A percentile compares a stretch with the other conserved stretches of the same genome.
These are phyloP conservation scores for Phytophthora boehmeriae DNA, from an alignment of 352 stramenopile genomes.

Conservation along the genomic window DNA sequence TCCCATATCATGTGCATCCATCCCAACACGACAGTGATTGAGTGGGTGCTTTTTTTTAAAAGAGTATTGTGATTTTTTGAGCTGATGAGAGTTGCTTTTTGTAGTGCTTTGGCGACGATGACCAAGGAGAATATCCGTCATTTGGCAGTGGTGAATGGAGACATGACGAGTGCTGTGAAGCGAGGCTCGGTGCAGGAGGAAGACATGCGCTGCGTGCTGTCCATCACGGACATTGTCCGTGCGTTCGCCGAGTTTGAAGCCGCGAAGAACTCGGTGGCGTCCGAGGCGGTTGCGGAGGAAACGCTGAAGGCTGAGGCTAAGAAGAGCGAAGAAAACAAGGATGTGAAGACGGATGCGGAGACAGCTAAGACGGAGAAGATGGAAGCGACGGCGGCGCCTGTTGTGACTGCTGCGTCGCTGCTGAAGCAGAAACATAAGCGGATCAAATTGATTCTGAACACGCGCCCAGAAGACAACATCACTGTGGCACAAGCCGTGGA, in stretches of 20 bases:
- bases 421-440: slow-evolving; percentile 88
- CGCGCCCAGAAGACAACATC: slow-evolving; percentile 77
- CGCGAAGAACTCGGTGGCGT: slow-evolving; percentile 43
- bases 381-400: slow-evolving; percentile 16
- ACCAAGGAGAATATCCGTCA: slow-evolving; percentile 89
- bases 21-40: slow-evolving; percentile 78
- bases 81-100: slow-evolving; percentile 1
- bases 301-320: neutral
- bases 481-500: slow-evolving; percentile 77
- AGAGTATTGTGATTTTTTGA: slow-evolving; percentile 2
- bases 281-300: neutral
- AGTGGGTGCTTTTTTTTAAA: slow-evolving; percentile 43
- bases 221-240: slow-evolving; percentile 87
- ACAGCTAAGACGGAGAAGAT: slow-evolving; percentile 9
- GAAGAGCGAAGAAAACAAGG: slow-evolving; percentile 9
- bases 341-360: slow-evolving; percentile 14
- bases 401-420: slow-evolving; percentile 67
- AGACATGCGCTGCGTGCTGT: slow-evolving; percentile 85
- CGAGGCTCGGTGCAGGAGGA: slow-evolving; percentile 79
- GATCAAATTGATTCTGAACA: slow-evolving; percentile 85
- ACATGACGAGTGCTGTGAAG: slow-evolving; percentile 75
- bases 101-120: slow-evolving; percentile 81
- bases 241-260: slow-evolving; percentile 73
- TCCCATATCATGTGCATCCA: slow-evolving; percentile 89
- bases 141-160: slow-evolving; percentile 80